These are phyloP conservation scores for Manihot esculenta DNA, from an alignment of 441 rosid genomes.

Conservation along the genomic window DNA sequence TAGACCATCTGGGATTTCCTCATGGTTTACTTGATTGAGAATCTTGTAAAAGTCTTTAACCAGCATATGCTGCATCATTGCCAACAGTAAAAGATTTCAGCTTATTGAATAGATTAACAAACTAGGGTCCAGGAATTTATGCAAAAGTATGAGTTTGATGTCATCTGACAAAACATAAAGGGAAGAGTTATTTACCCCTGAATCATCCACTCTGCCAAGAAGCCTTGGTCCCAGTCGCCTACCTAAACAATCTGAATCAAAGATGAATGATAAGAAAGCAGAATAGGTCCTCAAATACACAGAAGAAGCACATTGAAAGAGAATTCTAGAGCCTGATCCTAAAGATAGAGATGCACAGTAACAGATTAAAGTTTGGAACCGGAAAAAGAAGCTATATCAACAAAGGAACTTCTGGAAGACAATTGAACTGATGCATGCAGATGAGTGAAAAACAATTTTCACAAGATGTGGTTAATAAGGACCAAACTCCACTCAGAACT, in stretches of 20 bases:
- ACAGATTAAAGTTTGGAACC: not conserved
- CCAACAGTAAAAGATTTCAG: conserved; percentile 27
- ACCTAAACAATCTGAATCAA: conserved; percentile 88
- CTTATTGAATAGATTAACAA: conserved; percentile 24
- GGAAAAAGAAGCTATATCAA: not conserved
- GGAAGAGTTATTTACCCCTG: conserved; percentile 64
- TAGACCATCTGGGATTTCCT: conserved; percentile 81
- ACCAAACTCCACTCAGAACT: not conserved
- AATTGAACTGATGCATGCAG: not conserved
- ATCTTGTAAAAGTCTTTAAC: conserved; percentile 82
- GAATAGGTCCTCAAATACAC: conserved; percentile 19
- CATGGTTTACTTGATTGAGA: conserved; percentile 73
- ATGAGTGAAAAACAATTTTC: not conserved
- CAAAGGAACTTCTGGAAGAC: not conserved
- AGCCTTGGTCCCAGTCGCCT: conserved; percentile 95
- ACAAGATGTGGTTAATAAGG: not conserved
- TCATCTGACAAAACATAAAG: not conserved
- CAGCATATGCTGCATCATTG: conserved; percentile 62
- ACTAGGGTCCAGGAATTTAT: conserved; percentile 6
- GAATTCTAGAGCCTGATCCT: not conserved
- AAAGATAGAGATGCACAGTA: not conserved
- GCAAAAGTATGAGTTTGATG: not conserved
- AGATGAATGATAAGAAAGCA: conserved; percentile 26
- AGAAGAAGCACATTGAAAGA: conserved; percentile 9
- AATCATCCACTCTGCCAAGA: conserved; percentile 89